Percentiles rank a stretch among this genome's conserved stretches.
Conservation (phyloP, 495 filamentous ascomycete genomes). For the Hypoxylon subgilvum region DNA sequence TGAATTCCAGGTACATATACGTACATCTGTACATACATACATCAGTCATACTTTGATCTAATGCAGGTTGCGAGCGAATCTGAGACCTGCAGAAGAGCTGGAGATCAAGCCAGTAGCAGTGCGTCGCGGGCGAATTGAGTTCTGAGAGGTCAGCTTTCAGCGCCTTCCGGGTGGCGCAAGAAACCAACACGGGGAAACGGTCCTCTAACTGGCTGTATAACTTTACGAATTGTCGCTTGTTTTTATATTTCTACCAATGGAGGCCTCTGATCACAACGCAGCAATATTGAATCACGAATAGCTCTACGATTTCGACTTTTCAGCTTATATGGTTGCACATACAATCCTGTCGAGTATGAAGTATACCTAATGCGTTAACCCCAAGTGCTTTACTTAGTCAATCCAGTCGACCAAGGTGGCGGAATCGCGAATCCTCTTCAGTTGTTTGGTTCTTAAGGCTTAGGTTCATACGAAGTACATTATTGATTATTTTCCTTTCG, state of each 20-base stretch:
- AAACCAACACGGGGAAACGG: constrained; percentile 21
- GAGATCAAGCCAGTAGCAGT: constrained; percentile 29
- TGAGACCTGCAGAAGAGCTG: constrained; percentile 26
- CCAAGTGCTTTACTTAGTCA: no score
- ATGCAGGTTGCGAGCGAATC: constrained; percentile 22
- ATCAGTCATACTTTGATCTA: no score
- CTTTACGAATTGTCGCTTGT: constrained; percentile 12
- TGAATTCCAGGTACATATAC: constrained; percentile 20
- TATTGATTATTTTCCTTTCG: constrained; percentile 4
- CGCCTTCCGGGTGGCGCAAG: constrained; percentile 1
- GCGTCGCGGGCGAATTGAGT: constrained; percentile 13
- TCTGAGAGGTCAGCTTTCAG: constrained; percentile 26
- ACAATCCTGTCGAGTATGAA: background rate
- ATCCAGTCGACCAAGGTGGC: no score
- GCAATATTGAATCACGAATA: constrained; percentile 22
- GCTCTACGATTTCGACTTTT: constrained; percentile 13
- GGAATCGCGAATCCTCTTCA: no score
- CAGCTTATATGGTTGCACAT: constrained; percentile 20
- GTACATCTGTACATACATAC: no score
- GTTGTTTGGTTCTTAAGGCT: no score
- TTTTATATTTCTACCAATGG: constrained; percentile 2
- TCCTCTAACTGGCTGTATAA: constrained; percentile 21
- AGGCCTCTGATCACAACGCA: constrained; percentile 10
- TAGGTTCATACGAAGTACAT: no score
- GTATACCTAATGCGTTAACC: constrained; percentile 9